Evolutionary conservation across 2,329 filamentous ascomycete species (phyloP).

Genomic region (Erysiphe neolycopersici): DNA sequence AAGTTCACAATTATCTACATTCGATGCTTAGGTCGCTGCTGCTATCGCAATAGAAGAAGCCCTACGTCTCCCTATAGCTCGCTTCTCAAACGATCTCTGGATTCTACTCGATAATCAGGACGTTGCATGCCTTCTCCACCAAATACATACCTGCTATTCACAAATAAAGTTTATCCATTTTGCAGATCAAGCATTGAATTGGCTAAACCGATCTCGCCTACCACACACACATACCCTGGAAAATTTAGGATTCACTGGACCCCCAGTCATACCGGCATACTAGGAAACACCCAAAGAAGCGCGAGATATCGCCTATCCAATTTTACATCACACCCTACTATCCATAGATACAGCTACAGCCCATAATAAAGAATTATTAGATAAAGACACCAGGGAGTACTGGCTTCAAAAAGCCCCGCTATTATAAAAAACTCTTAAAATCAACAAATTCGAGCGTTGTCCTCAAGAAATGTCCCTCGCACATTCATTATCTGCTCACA

Average conservation of each 20-base stretch:
- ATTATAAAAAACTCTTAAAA: neutral
- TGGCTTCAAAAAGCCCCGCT: neutral
- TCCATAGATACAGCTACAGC: neutral
- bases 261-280: neutral
- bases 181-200: neutral
- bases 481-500: neutral
- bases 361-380: neutral
- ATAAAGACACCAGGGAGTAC: neutral
- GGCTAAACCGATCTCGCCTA: neutral
- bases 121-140: neutral
- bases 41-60: neutral
- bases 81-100: neutral
- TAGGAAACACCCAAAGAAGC: neutral
- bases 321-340: neutral
- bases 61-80: neutral
- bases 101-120: neutral
- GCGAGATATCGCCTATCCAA: neutral
- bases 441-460: neutral
- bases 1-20: neutral
- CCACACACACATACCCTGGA: neutral
- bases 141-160: neutral
- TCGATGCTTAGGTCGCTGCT: neutral
- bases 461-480: neutral
- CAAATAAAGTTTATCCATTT: neutral
- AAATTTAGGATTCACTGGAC: neutral